Percentiles rank a stretch among this genome's conserved stretches.
phyloP scores from a whole-genome alignment of 2,329 filamentous ascomycete genomes.

The Xylaria digitata region DNA sequence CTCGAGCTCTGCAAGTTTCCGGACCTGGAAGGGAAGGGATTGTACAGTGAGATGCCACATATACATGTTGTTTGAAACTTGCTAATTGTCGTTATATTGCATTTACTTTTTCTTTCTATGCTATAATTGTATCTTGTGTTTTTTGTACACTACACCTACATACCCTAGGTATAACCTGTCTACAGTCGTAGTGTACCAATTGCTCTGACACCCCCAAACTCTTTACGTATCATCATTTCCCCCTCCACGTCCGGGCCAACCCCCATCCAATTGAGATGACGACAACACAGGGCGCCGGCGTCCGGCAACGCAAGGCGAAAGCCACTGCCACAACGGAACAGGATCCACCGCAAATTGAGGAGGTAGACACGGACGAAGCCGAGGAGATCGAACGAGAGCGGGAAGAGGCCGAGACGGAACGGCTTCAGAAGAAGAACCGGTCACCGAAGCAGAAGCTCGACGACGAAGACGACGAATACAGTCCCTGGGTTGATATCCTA shows the following conservation, averaged over 20 bases:
- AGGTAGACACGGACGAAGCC: constrained; percentile 49
- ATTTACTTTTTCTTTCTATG: not conserved
- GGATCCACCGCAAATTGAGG: constrained; percentile 39
- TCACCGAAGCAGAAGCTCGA: constrained; percentile 56
- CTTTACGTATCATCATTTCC: not conserved
- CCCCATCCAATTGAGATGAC: constrained; percentile 28
- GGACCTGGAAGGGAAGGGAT: constrained; percentile 11
- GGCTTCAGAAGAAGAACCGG: constrained; percentile 44
- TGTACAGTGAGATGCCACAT: constrained; percentile 35
- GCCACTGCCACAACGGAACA: constrained; percentile 40
- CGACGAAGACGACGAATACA: constrained; percentile 69
- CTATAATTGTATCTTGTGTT: not conserved
- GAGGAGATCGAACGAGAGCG: constrained; percentile 44
- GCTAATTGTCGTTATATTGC: constrained; percentile 9
- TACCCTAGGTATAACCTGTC: not conserved
- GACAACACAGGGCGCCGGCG: constrained; percentile 45
- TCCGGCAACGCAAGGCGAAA: constrained; percentile 59
- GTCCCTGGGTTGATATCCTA: constrained; percentile 71
- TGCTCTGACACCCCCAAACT: not conserved
- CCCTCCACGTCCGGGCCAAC: not conserved
- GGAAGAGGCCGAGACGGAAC: constrained; percentile 35
- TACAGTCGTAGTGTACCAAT: not conserved
- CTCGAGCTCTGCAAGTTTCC: constrained; percentile 28
- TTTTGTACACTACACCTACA: not conserved
- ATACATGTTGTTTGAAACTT: constrained; percentile 29